Evolutionary conservation across 345 rosid species (phyloP).

Genomic region (Salix caprea): DNA sequence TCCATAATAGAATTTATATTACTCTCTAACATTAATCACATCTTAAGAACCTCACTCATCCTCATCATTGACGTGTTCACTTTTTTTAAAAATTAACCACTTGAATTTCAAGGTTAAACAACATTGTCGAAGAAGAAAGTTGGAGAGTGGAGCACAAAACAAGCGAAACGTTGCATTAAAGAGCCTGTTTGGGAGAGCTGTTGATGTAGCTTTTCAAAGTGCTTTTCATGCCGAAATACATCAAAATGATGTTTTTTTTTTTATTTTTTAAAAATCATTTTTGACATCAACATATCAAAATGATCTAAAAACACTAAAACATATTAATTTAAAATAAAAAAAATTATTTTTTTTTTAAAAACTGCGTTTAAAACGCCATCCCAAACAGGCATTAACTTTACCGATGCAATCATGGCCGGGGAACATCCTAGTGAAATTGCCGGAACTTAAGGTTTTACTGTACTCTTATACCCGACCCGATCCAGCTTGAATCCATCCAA

Average conservation of each 20-base stretch:
- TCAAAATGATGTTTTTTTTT: too few species aligned
- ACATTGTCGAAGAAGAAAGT: background rate
- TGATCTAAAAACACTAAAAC: too few species aligned
- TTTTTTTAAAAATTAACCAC: background rate
- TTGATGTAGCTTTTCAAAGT: too few species aligned
- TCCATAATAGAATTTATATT: too few species aligned
- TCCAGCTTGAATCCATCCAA: too few species aligned
- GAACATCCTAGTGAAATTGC: background rate
- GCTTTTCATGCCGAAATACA: too few species aligned
- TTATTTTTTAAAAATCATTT: too few species aligned
- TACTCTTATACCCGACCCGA: background rate
- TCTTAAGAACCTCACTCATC: background rate
- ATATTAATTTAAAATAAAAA: too few species aligned
- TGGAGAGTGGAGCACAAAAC: background rate
- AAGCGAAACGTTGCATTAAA: background rate
- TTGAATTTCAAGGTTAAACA: background rate
- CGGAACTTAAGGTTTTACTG: background rate
- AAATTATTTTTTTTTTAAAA: too few species aligned
- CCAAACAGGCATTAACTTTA: background rate
- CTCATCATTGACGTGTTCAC: background rate
- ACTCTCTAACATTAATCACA: background rate
- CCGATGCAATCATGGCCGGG: background rate
- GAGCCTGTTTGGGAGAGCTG: too few species aligned
- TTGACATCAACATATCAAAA: too few species aligned
- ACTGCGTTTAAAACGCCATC: too few species aligned